These are phyloP conservation scores for Scutellaria minor DNA, from an alignment of 257 asterid genomes.

Conservation along the genomic window DNA sequence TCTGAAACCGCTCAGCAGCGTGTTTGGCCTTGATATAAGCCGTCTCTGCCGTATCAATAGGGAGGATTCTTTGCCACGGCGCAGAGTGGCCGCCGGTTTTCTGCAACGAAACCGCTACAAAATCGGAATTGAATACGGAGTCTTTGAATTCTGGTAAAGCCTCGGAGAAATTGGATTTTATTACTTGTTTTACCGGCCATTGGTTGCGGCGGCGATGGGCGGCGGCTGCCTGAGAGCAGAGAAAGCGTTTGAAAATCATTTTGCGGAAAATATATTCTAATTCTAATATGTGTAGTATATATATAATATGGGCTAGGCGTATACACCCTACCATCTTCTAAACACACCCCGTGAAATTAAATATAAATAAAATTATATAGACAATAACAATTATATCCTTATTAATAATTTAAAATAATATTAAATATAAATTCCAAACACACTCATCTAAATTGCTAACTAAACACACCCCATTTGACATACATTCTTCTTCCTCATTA, in stretches of 20 bases:
- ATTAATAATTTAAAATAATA: no score
- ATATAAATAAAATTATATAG: no score
- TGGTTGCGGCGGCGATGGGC: slow-evolving; percentile 36
- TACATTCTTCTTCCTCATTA: no score
- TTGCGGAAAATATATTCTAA: not conserved
- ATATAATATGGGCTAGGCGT: no score
- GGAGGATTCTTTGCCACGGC: slow-evolving; percentile 75
- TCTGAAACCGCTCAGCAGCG: slow-evolving; percentile 77
- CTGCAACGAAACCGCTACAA: slow-evolving; percentile 64
- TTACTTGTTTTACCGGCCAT: slow-evolving; percentile 75
- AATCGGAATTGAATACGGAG: slow-evolving; percentile 58
- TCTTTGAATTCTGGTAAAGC: slow-evolving; percentile 52
- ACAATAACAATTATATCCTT: no score
- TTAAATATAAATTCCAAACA: no score
- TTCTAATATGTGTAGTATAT: not conserved
- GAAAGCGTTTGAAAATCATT: slow-evolving; percentile 57
- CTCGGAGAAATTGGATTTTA: slow-evolving; percentile 64
- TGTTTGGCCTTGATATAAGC: slow-evolving; percentile 74
- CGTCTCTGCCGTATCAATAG: slow-evolving; percentile 72
- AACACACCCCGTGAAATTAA: no score
- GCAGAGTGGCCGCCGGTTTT: slow-evolving; percentile 81
- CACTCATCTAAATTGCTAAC: no score
- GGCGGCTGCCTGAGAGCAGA: slow-evolving; percentile 59
- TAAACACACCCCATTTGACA: no score
- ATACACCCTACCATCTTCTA: no score